Conservation (phyloP, 805 yeast species). For the Tetrapisispora taiwanensis region DNA sequence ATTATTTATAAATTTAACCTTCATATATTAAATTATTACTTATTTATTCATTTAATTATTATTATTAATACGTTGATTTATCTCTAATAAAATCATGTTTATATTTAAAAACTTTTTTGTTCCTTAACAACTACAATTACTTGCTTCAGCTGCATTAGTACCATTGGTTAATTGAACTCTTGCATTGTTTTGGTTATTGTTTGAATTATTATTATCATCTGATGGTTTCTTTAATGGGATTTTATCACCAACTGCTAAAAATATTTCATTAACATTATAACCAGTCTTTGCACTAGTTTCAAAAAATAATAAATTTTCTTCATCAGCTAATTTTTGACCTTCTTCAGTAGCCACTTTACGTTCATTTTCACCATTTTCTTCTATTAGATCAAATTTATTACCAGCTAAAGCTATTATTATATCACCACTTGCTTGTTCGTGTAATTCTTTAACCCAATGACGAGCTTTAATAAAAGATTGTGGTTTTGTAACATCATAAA, state of each 20-base stretch:
- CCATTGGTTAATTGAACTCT: constrained; percentile 2
- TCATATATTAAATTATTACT: too few relatives aligned
- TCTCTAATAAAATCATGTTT: background rate
- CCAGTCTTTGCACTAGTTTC: constrained; percentile 57
- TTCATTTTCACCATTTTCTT: constrained; percentile 25
- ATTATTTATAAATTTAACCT: too few relatives aligned
- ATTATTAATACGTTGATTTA: too few relatives aligned
- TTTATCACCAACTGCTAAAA: constrained; percentile 40
- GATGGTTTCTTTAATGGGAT: constrained; percentile 1
- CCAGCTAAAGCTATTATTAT: constrained; percentile 91
- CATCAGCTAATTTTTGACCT: constrained; percentile 48
- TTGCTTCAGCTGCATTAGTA: background rate
- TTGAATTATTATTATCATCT: background rate
- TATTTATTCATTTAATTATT: too few relatives aligned
- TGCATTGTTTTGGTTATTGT: background rate
- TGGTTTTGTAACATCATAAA: constrained; percentile 90
- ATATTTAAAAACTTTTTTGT: background rate
- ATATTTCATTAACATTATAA: constrained; percentile 37
- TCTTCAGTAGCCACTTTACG: constrained; percentile 41
- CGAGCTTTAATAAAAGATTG: constrained; percentile 92
- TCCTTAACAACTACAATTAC: constrained; percentile 5
- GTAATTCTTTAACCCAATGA: constrained; percentile 95
- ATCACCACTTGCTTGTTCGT: constrained; percentile 88
- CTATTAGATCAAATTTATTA: constrained; percentile 75
- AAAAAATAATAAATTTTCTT: constrained; percentile 38